Evolutionary conservation across 129 eudicot genomes (phyloP), one percentile per base, ranked within the genome.

Genomic region (Glebionis coronaria): DNA sequence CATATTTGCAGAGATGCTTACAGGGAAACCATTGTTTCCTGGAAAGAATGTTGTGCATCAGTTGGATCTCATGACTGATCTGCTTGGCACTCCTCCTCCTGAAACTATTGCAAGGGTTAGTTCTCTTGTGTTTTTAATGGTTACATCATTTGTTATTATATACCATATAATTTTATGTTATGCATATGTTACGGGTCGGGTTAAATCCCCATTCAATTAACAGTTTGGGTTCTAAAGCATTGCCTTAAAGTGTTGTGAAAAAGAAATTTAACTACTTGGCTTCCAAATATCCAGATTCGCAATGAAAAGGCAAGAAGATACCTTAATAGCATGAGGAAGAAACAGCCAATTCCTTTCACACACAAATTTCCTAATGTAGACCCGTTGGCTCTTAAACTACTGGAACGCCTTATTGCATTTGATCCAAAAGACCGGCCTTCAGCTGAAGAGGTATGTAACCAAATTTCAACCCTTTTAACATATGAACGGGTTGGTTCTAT

Each of bases 291-390:
- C 56, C 80, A 88, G 95, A 91, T 91, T 70, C 87, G 97, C 53
- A 91, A 91, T 71, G 97, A 91, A 76, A 91, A 91, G 85, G 97
- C 97, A 44, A 85, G 94, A 79, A 85, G 97, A 73, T 91, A 88
- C 72, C 84, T 91, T 5, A 80, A 80, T 61, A 91, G 80, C 56
- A 91, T 91, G 96, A 75, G 94, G 29, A 88, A 81, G 54, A 91
- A 91, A 55, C 88, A 69, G 45, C 85, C 90, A 20, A 67, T 91
- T 75, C 96, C 94, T 55, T 88, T 87, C 71, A 12, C 88, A 7
- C 83, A 85, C 67, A 91, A 85, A 56, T 88, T 91, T 44, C 90
- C 97, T 4, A 53, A 77, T 73, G 80, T 63, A 13, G 91, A 91
- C 72, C 94, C 96, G 25, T 59, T 75, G 69, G 95, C 96, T 78